Percentiles rank a stretch among this genome's conserved stretches.
phyloP scores from a whole-genome alignment of 345 rosid species.

The Populus euphratica region DNA sequence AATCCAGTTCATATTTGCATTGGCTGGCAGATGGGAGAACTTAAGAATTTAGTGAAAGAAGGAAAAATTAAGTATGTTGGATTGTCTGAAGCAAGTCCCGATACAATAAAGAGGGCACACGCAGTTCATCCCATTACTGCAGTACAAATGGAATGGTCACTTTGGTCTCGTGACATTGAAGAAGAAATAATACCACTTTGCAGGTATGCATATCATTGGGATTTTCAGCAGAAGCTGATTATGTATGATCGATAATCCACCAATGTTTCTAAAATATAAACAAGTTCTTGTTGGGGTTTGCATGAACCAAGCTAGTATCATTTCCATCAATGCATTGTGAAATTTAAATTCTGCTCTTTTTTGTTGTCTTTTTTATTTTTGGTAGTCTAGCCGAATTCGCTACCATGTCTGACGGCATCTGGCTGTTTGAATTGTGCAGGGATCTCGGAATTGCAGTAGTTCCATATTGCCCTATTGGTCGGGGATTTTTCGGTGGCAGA shows the following conservation, averaged over 20 bases:
- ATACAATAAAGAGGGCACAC: slow-evolving; percentile 18
- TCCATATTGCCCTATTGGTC: slow-evolving; percentile 5
- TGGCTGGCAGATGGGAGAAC: slow-evolving; percentile 13
- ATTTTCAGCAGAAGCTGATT: neutral
- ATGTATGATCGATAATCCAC: neutral
- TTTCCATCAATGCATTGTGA: neutral
- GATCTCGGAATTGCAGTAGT: slow-evolving; percentile 13
- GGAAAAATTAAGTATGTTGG: slow-evolving; percentile 21
- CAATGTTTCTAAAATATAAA: neutral
- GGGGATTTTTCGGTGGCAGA: slow-evolving; percentile 7
- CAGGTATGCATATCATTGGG: neutral
- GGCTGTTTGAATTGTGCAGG: neutral
- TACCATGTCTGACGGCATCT: neutral
- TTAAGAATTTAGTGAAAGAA: slow-evolving; percentile 14
- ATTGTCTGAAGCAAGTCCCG: slow-evolving; percentile 19
- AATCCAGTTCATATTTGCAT: neutral
- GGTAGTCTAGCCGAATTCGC: neutral
- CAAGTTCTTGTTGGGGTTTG: neutral
- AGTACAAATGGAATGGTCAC: slow-evolving; percentile 25
- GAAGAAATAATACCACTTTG: slow-evolving; percentile 13
- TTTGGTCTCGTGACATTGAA: slow-evolving; percentile 20
- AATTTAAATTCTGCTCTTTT: neutral
- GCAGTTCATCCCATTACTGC: slow-evolving; percentile 16
- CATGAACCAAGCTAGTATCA: neutral
- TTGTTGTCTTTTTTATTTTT: neutral